phyloP scores from a whole-genome alignment of 2,329 filamentous ascomycete genomes.

The Parafenestella ontariensis region DNA sequence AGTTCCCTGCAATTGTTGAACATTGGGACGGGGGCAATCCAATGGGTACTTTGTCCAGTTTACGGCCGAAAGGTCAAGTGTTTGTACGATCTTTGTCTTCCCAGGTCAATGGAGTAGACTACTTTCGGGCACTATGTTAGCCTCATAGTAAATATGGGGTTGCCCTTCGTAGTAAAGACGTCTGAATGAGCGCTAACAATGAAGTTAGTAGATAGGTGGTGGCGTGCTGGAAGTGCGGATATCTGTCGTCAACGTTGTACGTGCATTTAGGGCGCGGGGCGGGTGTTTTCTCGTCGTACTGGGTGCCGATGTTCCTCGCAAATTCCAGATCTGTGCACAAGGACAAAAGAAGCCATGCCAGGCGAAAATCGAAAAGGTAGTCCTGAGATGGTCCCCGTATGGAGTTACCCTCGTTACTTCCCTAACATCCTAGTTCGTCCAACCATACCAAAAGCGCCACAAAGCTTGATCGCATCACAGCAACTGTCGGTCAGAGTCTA shows the following conservation, averaged over 20 bases:
- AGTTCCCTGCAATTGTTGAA: constrained; percentile 2
- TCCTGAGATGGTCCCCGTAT: background rate
- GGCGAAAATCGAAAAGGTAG: background rate
- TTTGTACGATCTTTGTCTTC: constrained; percentile 6
- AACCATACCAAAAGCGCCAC: constrained; percentile 37
- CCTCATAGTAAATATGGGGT: background rate
- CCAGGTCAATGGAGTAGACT: constrained; percentile 11
- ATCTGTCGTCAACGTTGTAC: constrained; percentile 11
- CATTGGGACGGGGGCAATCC: background rate
- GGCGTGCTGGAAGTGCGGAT: background rate
- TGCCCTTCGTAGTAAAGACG: background rate
- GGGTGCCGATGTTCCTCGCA: background rate
- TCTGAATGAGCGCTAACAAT: background rate
- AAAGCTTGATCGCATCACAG: constrained; percentile 41
- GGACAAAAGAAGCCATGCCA: background rate
- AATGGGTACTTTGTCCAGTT: background rate
- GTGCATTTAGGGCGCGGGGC: background rate
- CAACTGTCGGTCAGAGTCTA: constrained; percentile 28
- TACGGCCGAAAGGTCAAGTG: background rate
- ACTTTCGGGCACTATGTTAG: constrained; percentile 12
- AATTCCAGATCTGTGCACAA: background rate
- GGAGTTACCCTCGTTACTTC: constrained; percentile 7
- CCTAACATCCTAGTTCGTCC: constrained; percentile 11
- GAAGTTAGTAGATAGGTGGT: background rate
- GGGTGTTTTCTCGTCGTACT: constrained; percentile 6